Evolutionary conservation across 1,284 basidiomycete genomes (phyloP).

Genomic region (Phylloboletellus chloephorus): DNA sequence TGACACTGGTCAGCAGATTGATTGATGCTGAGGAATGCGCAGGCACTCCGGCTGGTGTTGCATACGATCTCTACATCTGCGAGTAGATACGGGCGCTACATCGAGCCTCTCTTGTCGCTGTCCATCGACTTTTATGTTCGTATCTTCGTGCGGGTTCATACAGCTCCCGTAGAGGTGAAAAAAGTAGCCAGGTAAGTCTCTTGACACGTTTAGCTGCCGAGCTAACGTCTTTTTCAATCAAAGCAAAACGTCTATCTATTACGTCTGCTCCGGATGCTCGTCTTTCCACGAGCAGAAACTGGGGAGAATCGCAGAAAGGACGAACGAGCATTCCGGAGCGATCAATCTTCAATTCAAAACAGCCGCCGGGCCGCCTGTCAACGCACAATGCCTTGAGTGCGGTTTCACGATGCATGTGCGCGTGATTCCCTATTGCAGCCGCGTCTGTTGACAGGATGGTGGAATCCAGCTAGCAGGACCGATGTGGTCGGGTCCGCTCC

Average conservation of each 20-base stretch:
- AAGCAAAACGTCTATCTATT: conserved; percentile 80
- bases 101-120: conserved; percentile 87
- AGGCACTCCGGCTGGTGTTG: conserved; percentile 88
- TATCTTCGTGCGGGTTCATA: conserved; percentile 79
- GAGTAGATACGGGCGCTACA: conserved; percentile 86
- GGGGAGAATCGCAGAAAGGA: conserved; percentile 60
- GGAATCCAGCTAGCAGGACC: conserved; percentile 70
- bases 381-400: conserved; percentile 77
- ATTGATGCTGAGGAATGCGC: conserved; percentile 4
- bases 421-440: conserved; percentile 3
- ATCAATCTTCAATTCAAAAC: conserved; percentile 67
- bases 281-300: conserved; percentile 76
- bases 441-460: conserved; percentile 24
- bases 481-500: conserved; percentile 93
- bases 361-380: conserved; percentile 64
- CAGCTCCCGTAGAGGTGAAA: conserved; percentile 84
- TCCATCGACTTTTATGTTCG: conserved; percentile 99
- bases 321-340: conserved; percentile 47
- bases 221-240: conserved; percentile 1
- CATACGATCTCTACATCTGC: conserved; percentile 84
- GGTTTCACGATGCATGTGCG: conserved; percentile 68
- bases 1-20: conserved; percentile 1
- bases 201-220: conserved; percentile 1
- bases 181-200: conserved; percentile 64
- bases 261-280: conserved; percentile 80